phyloP scores from a whole-genome alignment of 805 yeast species.

The Lipomyces spencermartinsiae region DNA sequence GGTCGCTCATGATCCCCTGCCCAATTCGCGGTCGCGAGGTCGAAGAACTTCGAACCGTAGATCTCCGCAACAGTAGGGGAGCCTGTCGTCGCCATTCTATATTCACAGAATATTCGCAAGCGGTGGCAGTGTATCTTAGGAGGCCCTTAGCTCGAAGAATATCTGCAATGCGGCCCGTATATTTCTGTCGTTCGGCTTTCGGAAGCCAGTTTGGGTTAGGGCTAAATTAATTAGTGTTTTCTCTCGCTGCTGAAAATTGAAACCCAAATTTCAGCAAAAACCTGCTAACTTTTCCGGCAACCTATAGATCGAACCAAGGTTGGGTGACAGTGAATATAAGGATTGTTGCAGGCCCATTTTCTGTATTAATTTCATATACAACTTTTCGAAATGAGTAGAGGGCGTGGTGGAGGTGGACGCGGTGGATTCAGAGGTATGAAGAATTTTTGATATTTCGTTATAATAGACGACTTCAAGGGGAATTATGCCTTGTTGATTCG shows the following conservation, averaged over 20 bases:
- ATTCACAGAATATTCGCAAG: background rate
- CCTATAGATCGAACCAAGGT: background rate
- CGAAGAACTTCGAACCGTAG: constrained; percentile 12
- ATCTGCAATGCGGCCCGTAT: background rate
- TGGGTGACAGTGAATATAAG: background rate
- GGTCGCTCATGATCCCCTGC: background rate
- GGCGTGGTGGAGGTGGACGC: constrained; percentile 69
- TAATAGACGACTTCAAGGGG: background rate
- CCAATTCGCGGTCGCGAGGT: constrained; percentile 27
- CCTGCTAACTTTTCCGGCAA: background rate
- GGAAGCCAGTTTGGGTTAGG: too few species aligned
- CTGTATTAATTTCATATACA: background rate
- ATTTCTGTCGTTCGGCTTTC: too few species aligned
- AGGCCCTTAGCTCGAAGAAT: background rate
- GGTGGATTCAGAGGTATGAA: constrained; percentile 44
- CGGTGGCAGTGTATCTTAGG: background rate
- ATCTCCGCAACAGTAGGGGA: constrained; percentile 19
- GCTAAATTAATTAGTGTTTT: too few species aligned
- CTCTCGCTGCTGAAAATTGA: background rate
- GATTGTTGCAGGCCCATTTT: background rate
- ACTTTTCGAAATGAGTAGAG: constrained; percentile 64
- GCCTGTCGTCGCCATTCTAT: background rate
- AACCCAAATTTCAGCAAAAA: background rate
- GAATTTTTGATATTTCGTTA: background rate
- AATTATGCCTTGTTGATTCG: background rate